These are phyloP conservation scores for Cochlearia excelsa DNA, from an alignment of 345 rosid species.

Conservation along the genomic window DNA sequence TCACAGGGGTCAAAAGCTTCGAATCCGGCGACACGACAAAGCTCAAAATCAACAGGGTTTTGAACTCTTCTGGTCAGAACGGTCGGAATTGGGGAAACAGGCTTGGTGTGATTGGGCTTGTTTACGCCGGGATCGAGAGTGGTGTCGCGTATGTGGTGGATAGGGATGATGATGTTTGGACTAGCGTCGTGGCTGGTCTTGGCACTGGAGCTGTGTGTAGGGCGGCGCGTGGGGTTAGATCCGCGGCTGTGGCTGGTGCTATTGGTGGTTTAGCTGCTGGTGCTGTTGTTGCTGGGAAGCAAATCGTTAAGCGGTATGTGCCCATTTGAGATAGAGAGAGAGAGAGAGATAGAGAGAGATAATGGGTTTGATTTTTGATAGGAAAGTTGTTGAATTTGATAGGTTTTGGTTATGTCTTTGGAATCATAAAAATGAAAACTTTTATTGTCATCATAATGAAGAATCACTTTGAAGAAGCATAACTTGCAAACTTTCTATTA, in stretches of 20 bases:
- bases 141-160: slow-evolving; percentile 59
- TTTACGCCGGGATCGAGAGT: slow-evolving; percentile 43
- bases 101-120: slow-evolving; percentile 67
- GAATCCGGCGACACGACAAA: slow-evolving; percentile 40
- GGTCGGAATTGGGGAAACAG: slow-evolving; percentile 84
- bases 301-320: too few relatives aligned
- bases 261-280: slow-evolving; percentile 86
- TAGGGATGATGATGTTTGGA: slow-evolving; percentile 77
- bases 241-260: slow-evolving; percentile 97
- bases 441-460: slow-evolving; percentile 25
- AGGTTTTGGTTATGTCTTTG: slow-evolving; percentile 15
- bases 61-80: slow-evolving; percentile 71
- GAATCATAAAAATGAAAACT: slow-evolving; percentile 18
- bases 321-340: too few relatives aligned
- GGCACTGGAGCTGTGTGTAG: slow-evolving; percentile 82
- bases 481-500: slow-evolving; percentile 1
- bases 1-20: slow-evolving; percentile 56
- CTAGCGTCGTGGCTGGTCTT: slow-evolving; percentile 85
- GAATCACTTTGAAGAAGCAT: not conserved
- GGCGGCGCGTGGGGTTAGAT: slow-evolving; percentile 88
- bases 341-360: slow-evolving; percentile 34
- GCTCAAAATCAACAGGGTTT: slow-evolving; percentile 73
- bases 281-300: slow-evolving; percentile 51
- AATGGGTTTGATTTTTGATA: slow-evolving; percentile 15
- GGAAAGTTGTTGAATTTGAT: slow-evolving; percentile 13